Percentiles rank a stretch among this genome's conserved stretches.
phyloP scores from a whole-genome alignment of 768 basidiomycete genomes.

The Mycena polygramma region DNA sequence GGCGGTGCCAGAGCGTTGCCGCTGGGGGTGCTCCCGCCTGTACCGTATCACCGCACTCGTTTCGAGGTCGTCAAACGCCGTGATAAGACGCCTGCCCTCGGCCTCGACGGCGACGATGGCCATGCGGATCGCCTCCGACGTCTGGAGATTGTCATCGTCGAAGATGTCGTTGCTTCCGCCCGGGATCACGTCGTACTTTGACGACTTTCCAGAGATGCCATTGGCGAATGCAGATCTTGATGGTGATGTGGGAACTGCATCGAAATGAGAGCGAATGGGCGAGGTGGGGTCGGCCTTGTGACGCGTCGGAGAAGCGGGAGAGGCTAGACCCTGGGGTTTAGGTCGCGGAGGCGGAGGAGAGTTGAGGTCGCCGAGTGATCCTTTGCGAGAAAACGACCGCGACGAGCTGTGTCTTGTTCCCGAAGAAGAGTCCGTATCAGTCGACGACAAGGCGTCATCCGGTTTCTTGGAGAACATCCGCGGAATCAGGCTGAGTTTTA shows the following conservation, averaged over 20 bases:
- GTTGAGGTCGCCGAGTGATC: background rate
- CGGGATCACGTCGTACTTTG: conserved; percentile 37
- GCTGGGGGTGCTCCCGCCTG: conserved; percentile 54
- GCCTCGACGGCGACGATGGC: conserved; percentile 75
- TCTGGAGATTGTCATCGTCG: conserved; percentile 67
- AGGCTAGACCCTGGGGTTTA: background rate
- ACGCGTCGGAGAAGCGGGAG: conserved; percentile 7
- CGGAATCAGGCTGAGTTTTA: conserved; percentile 49
- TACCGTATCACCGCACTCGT: conserved; percentile 65
- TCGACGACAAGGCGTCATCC: conserved; percentile 43
- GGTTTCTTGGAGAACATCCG: conserved; percentile 51
- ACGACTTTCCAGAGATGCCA: conserved; percentile 25
- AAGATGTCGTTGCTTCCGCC: conserved; percentile 53
- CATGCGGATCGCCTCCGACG: conserved; percentile 67
- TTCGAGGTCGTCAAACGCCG: conserved; percentile 79
- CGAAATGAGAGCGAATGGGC: conserved; percentile 27
- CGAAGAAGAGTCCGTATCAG: conserved; percentile 42
- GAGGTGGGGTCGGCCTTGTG: conserved; percentile 17
- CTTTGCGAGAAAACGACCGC: conserved; percentile 22
- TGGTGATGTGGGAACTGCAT: conserved; percentile 34
- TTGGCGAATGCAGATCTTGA: conserved; percentile 39
- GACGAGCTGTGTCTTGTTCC: conserved; percentile 34
- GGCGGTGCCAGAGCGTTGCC: conserved; percentile 47
- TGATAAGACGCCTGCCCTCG: conserved; percentile 71
- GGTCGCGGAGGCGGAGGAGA: background rate